Conservation (phyloP, 2,329 filamentous ascomycete species). For the Penicillium sp. region DNA sequence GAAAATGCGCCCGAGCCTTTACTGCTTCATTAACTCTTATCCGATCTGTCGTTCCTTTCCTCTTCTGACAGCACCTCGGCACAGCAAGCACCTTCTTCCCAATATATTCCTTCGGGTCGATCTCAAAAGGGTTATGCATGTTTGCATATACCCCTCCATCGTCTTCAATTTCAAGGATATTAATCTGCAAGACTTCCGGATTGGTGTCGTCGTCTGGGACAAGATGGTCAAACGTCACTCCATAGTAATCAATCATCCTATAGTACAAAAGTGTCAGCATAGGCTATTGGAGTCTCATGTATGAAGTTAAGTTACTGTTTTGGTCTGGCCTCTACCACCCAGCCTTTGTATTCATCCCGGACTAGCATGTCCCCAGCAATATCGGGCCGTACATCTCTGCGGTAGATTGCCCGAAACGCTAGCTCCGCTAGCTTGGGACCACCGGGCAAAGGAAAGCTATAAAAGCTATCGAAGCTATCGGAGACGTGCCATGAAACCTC, state of each 20-base stretch:
- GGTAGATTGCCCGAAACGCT: slow-evolving; percentile 15
- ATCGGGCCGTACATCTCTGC: slow-evolving; percentile 5
- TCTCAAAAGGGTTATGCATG: slow-evolving; percentile 30
- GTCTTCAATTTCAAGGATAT: slow-evolving; percentile 41
- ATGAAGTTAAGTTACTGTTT: slow-evolving; percentile 5
- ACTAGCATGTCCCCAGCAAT: slow-evolving; percentile 9
- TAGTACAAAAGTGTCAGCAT: no score
- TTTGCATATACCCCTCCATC: slow-evolving; percentile 35
- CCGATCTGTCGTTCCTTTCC: slow-evolving; percentile 36
- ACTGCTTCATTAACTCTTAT: no score
- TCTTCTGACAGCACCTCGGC: slow-evolving; percentile 41
- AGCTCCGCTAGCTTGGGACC: slow-evolving; percentile 16
- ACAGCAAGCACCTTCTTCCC: slow-evolving; percentile 42
- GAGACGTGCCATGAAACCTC: no score
- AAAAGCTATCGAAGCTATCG: slow-evolving; percentile 6
- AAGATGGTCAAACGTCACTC: slow-evolving; percentile 12
- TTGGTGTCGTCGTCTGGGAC: slow-evolving; percentile 26
- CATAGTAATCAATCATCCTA: slow-evolving; percentile 12
- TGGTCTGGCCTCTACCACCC: slow-evolving; percentile 11
- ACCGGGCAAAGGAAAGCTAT: slow-evolving; percentile 17
- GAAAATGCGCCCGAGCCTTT: no score
- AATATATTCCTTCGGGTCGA: slow-evolving; percentile 36
- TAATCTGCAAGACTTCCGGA: slow-evolving; percentile 42
- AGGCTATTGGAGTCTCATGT: no score
- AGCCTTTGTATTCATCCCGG: slow-evolving; percentile 17